Evolutionary conservation across 352 stramenopile genomes (phyloP).

Genomic region (Phytophthora pluvialis): DNA sequence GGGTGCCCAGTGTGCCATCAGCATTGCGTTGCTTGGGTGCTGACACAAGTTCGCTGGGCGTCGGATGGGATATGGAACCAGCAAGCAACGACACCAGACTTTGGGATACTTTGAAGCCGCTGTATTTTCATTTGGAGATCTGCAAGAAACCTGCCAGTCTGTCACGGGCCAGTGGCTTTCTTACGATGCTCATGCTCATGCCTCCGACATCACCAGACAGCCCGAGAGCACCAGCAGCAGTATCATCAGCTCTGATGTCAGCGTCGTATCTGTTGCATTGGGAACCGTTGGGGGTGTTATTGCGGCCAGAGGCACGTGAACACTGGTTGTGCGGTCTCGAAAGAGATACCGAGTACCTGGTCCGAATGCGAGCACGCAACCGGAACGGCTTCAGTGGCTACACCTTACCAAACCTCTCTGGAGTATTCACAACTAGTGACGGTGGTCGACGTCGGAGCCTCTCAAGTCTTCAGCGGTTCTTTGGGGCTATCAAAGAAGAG

Average conservation of each 20-base stretch:
- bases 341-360: conserved; percentile 61
- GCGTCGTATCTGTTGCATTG: conserved; percentile 57
- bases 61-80: conserved; percentile 62
- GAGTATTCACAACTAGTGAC: conserved; percentile 55
- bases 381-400: conserved; percentile 71
- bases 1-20: conserved; percentile 39
- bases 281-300: conserved; percentile 51
- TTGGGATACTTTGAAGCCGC: conserved; percentile 44
- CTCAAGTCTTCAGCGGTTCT: conserved; percentile 39
- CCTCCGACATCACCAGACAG: conserved; percentile 30
- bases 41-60: conserved; percentile 55
- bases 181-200: conserved; percentile 64
- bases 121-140: conserved; percentile 65
- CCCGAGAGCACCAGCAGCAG: conserved; percentile 19
- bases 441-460: conserved; percentile 17
- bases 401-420: conserved; percentile 48
- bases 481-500: conserved; percentile 29
- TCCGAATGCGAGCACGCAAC: conserved; percentile 65
- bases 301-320: conserved; percentile 57
- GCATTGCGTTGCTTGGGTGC: conserved; percentile 54
- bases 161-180: conserved; percentile 47
- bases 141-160: conserved; percentile 63
- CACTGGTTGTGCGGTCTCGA: conserved; percentile 68
- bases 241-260: conserved; percentile 39
- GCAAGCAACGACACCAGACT: conserved; percentile 35